Evolutionary conservation across 2,329 filamentous ascomycete species (phyloP), one percentile per base, ranked within the genome.

Genomic region (Penicillium corylophilum): DNA sequence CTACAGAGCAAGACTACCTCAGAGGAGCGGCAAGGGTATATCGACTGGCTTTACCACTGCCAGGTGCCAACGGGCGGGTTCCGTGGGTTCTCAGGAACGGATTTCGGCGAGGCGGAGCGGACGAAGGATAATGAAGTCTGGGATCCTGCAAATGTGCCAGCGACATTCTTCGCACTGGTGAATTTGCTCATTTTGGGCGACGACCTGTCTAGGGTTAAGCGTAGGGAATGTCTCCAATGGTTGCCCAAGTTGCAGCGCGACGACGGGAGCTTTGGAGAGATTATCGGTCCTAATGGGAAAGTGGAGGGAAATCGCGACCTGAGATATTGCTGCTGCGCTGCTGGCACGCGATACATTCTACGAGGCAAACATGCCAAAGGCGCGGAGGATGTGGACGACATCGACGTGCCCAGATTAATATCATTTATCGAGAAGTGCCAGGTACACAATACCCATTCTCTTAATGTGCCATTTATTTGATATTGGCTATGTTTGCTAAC

Each of bases 191-290:
- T 85, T 5, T 71, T 89, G n/a, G 78, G 80, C 4, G 83, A 87
- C 65, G 80, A 84, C 64, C 64, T 90, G 60, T 73, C 76, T 3
- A 80, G 84, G 1, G 86, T 99, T 7, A 80, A 86, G 55, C 81
- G 89, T 50, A 75, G 64, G 36, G 82, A 82, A 53, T 87, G 88
- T 54, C 70, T 97, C 59, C 65, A 72, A 36, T 96, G 93, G 91
- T 73, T 99, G 57, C 79, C 76, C 49, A 80, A 71, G 46, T 73
- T 97, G 70, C 94, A 99, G 76, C 82, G 91, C 23, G 71, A 76
- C 0, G 89, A 97, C 68, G 94, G 94, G 2, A 95, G 91, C 63
- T 97, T 99, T 69, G 94, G 92, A 0, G 92, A 99, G 72, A 82
- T 89, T 1, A 67, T 93, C 2, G 81, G 80, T 4, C 82, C 83